These are phyloP conservation scores for Yamadazyma tumulicola DNA, from an alignment of 805 yeast species.

Conservation along the genomic window DNA sequence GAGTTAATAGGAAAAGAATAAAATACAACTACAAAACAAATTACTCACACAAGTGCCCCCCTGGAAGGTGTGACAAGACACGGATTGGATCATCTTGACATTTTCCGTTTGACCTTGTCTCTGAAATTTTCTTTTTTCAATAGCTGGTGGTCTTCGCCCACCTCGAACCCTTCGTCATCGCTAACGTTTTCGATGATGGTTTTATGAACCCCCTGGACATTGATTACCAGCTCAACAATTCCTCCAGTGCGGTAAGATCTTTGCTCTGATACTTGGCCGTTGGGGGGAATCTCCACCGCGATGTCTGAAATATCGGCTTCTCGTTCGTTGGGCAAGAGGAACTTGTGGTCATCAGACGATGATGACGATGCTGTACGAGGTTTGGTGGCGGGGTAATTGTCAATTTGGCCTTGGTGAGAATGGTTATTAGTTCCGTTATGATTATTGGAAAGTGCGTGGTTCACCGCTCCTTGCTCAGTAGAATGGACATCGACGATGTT, in stretches of 20 bases:
- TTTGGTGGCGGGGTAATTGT: constrained; percentile 1
- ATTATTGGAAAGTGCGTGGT: constrained; percentile 25
- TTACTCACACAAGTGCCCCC: too few species aligned
- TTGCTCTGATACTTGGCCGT: constrained; percentile 30
- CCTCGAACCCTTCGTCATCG: constrained; percentile 34
- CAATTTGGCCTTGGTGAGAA: background rate
- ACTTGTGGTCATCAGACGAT: constrained; percentile 11
- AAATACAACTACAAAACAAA: too few species aligned
- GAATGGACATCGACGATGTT: constrained; percentile 1
- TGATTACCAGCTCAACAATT: constrained; percentile 77
- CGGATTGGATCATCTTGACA: constrained; percentile 2
- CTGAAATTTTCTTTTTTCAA: background rate
- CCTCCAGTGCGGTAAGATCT: constrained; percentile 52
- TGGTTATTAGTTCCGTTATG: constrained; percentile 16
- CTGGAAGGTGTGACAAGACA: too few species aligned
- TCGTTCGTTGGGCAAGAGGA: constrained; percentile 21
- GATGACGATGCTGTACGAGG: too few species aligned
- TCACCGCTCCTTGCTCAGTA: constrained; percentile 35
- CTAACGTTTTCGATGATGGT: constrained; percentile 73
- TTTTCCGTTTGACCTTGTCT: constrained; percentile 1
- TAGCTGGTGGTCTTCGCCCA: constrained; percentile 5
- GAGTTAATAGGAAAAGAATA: too few species aligned
- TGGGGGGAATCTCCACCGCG: constrained; percentile 10
- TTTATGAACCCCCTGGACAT: constrained; percentile 78
- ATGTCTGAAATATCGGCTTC: constrained; percentile 25